These are phyloP conservation scores for Podila horticola DNA, from an alignment of 192 early-diverging fungal genomes.

Conservation along the genomic window DNA sequence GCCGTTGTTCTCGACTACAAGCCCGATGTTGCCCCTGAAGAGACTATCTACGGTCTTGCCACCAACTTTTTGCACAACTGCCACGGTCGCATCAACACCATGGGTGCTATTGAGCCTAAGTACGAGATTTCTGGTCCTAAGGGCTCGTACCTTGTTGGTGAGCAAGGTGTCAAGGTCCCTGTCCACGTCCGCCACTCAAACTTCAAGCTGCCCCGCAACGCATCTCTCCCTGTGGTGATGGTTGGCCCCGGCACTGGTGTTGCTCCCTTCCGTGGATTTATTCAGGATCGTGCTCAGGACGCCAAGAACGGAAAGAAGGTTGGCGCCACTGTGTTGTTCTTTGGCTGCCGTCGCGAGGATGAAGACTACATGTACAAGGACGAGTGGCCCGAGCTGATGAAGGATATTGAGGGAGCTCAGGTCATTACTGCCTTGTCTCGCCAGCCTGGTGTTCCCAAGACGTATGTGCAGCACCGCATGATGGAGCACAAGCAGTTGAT, in stretches of 20 bases:
- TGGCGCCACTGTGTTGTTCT: slow-evolving; percentile 92
- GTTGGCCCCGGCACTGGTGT: slow-evolving; percentile 99
- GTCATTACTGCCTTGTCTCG: slow-evolving; percentile 94
- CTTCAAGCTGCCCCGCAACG: slow-evolving; percentile 92
- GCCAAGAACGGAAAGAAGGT: slow-evolving; percentile 70
- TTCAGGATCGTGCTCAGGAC: slow-evolving; percentile 85
- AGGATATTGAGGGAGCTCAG: slow-evolving; percentile 65
- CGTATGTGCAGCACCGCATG: slow-evolving; percentile 96
- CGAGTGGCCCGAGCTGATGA: slow-evolving; percentile 80
- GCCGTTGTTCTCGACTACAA: slow-evolving; percentile 90
- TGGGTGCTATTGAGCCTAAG: slow-evolving; percentile 40
- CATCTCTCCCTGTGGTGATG: slow-evolving; percentile 90
- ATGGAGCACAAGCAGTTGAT: slow-evolving; percentile 77
- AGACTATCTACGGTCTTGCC: slow-evolving; percentile 81
- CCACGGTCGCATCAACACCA: slow-evolving; percentile 57
- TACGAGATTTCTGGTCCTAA: slow-evolving; percentile 59
- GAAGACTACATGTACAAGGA: slow-evolving; percentile 92
- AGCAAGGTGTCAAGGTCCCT: slow-evolving; percentile 69
- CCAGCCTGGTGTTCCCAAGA: slow-evolving; percentile 77
- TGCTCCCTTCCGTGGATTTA: slow-evolving; percentile 97
- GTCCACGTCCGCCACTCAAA: slow-evolving; percentile 89
- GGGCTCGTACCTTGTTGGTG: slow-evolving; percentile 37
- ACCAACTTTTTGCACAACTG: slow-evolving; percentile 89
- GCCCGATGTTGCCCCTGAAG: slow-evolving; percentile 55
- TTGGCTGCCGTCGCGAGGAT: slow-evolving; percentile 88